A percentile compares a stretch with the other conserved stretches of the same genome.
phyloP scores from a whole-genome alignment of 176 grass and related monocot genomes.

The Alloteropsis semialata region DNA sequence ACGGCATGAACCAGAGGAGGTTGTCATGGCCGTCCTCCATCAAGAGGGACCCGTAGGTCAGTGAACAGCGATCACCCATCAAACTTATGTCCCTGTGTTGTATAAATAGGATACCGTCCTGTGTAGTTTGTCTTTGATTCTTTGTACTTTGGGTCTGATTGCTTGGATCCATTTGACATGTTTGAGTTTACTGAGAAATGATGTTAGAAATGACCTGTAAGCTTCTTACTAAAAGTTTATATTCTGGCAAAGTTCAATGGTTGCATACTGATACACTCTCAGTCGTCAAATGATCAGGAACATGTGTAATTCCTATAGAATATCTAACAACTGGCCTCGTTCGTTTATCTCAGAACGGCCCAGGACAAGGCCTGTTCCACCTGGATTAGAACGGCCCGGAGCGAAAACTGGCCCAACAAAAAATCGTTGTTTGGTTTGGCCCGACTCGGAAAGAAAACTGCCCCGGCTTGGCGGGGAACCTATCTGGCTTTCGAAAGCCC shows the following conservation, averaged over 20 bases:
- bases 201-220: not conserved
- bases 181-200: not conserved
- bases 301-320: not conserved
- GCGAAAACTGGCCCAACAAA: too few relatives aligned
- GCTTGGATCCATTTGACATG: not conserved
- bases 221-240: not conserved
- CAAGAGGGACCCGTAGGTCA: constrained; percentile 56
- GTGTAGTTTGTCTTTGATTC: not conserved
- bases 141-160: not conserved
- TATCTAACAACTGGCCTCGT: too few relatives aligned
- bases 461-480: too few relatives aligned
- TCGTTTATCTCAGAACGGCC: too few relatives aligned
- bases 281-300: not conserved
- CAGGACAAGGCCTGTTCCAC: too few relatives aligned
- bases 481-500: too few relatives aligned
- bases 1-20: constrained; percentile 62
- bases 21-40: constrained; percentile 65
- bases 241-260: not conserved
- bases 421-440: too few relatives aligned
- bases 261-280: not conserved
- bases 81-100: not conserved
- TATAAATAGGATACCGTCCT: constrained; percentile 2
- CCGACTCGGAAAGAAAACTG: too few relatives aligned
- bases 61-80: not conserved
- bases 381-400: too few relatives aligned